Conservation (phyloP, 1,139 yeast genomes). For the Geotrichum fermentans region DNA sequence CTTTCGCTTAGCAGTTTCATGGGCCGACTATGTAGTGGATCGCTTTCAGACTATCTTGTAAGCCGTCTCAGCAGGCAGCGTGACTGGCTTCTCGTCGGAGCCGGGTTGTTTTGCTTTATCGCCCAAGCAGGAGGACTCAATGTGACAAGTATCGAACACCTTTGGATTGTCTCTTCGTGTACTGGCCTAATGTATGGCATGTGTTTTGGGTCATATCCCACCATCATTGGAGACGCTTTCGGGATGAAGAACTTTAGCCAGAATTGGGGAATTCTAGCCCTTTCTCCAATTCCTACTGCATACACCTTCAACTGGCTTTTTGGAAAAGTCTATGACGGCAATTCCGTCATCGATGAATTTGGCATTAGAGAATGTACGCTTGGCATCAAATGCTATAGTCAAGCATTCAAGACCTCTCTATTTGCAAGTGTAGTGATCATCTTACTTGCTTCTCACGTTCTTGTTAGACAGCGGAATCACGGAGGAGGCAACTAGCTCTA, state of each 20-base stretch:
- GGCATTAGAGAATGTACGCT: conserved; percentile 25
- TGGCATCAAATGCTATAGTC: conserved; percentile 27
- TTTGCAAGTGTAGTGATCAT: conserved; percentile 19
- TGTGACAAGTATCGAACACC: conserved; percentile 37
- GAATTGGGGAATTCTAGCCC: conserved; percentile 66
- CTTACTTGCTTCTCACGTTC: background rate
- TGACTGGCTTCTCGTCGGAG: conserved; percentile 59
- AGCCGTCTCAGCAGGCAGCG: conserved; percentile 51
- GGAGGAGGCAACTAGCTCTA: too few species aligned
- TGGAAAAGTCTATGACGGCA: conserved; percentile 37
- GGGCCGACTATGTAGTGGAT: conserved; percentile 67
- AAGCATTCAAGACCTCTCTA: conserved; percentile 26
- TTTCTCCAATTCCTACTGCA: conserved; percentile 40
- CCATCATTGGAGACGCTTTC: conserved; percentile 70
- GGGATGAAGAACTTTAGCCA: conserved; percentile 70
- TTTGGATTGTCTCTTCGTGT: conserved; percentile 52
- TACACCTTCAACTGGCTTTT: conserved; percentile 39
- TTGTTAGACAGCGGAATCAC: background rate
- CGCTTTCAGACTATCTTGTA: conserved; percentile 57
- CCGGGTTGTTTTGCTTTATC: conserved; percentile 39
- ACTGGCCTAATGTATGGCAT: conserved; percentile 76
- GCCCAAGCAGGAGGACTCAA: conserved; percentile 38
- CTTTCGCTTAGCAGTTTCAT: conserved; percentile 62
- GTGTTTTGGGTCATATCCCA: conserved; percentile 75
- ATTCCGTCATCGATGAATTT: conserved; percentile 25